Evolutionary conservation across 768 basidiomycete genomes (phyloP), one percentile per base, ranked within the genome.

Genomic region (Boletus bicolor): DNA sequence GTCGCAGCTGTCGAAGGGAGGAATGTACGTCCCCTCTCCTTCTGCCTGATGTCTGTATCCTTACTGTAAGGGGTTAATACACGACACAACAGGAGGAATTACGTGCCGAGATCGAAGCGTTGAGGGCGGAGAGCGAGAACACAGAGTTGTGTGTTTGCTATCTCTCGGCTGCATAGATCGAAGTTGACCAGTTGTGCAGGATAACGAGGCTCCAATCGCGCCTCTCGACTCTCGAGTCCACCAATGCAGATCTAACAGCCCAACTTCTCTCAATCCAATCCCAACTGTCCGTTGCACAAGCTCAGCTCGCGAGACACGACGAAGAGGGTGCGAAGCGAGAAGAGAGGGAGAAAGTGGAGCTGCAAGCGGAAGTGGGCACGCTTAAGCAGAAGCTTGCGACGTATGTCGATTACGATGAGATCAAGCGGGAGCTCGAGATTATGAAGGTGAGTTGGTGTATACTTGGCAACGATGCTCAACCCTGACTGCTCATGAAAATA

Each of bases 371-470:
- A 72, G 75, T 87, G 5, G 87, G 88, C 15, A 79, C 79, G 46
- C 76, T 95, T 2, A 85, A 81, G 67, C 72, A 75, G 35, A 85
- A 85, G 60, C 74, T 98, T 37, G 84, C 82, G 64, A 83, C 82
- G 60, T 91, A 87, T 57, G 71, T 71, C 15, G 93, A 99, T 71
- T 98, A 99, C 64, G 96, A 98, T 65, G 95, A 98, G 74, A 85
- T 98, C 67, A 98, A 98, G 76, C 87, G 97, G 28, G 97, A 99
- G 70, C 79, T 99, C 30, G 94, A 94, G 67, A 98, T 99, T 60
- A 91, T 98, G 92, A 98, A 99, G 84, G 97, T 91, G 47, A 44
- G 74, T 66, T 12, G 2, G 9, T 12, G 9, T 10, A 9, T 15
- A 8, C 12, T 8, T 28, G n/a, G 5, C n/a, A 19, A 30, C 4